Evolutionary conservation across 1,139 yeast genomes (phyloP), one percentile per base, ranked within the genome.

Genomic region (Pichia sp.): DNA sequence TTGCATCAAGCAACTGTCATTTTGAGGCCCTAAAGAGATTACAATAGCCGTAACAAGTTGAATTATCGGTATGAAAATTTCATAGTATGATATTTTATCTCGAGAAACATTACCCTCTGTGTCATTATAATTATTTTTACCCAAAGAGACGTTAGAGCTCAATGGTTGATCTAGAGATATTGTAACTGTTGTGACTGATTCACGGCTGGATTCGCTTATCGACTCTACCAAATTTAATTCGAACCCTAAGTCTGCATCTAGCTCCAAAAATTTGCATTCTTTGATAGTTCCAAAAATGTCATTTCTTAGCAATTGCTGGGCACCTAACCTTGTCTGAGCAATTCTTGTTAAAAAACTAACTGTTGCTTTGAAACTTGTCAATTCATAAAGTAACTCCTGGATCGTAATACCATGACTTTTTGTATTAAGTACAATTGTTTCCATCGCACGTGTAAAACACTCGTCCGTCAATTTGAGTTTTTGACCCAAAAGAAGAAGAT

Each of bases 241-340:
- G 51, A 87, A 70, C 0, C 95, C 96, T 49, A 89, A 73, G 65
- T 90, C 97, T 0, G 95, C 93, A 67, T 90, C 97, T 49, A 85
- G 75, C 47, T 75, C 69, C 52, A 90, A 72, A 62, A 89, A 80
- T 38, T 74, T 72, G 49, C 87, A 81, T 31, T 79, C 75, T 57
- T 76, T 79, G 54, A 90, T 75, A 0, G 82, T 75, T 32, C 82
- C 77, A 67, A 90, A 85, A 10, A 86, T 69, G 53, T 87, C 95
- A 65, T 87, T 80, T 64, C 89, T 92, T 32, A 90, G 72, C 56
- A 92, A 72, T 56, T 85, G 85, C 55, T 82, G 80, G 0, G 97
- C 90, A 2, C 99, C 98, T 7, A 69, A 67, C 60, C 89, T 79
- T 0, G 87, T 81, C 64, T 87, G 89, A 0, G 95, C 90, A 8